Percentiles rank a stretch among this genome's conserved stretches.
These are phyloP conservation scores for Alnus glutinosa DNA, from an alignment of 306 rosid genomes.

Conservation along the genomic window DNA sequence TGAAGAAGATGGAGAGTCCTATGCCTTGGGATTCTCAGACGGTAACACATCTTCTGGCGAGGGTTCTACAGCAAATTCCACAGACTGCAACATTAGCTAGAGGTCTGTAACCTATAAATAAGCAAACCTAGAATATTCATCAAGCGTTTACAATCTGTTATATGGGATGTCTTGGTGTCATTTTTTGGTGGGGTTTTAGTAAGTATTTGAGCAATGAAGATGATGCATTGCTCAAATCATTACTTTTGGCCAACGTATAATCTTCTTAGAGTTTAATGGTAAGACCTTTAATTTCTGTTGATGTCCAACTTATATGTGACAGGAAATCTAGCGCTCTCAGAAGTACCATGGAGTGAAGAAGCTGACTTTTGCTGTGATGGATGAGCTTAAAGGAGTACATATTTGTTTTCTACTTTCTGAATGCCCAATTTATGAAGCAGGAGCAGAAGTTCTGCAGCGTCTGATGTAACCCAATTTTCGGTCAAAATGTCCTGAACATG, in stretches of 20 bases:
- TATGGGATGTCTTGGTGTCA: no score
- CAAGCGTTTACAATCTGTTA: no score
- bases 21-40: slow-evolving; percentile 31
- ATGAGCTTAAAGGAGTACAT: not conserved
- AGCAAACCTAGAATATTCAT: no score
- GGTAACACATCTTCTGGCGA: slow-evolving; percentile 29
- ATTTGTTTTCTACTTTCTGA: not conserved
- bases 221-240: no score
- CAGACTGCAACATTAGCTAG: slow-evolving; percentile 35
- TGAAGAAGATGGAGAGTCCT: slow-evolving; percentile 21
- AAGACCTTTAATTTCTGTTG: no score
- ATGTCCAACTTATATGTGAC: no score
- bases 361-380: not conserved
- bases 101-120: not conserved
- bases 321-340: no score
- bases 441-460: not conserved
- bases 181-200: no score
- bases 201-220: no score
- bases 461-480: not conserved
- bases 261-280: no score
- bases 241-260: no score
- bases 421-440: not conserved
- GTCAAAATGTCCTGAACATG: not conserved
- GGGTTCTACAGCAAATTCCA: no score
- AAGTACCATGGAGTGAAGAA: not conserved